Evolutionary conservation across 257 asterid genomes (phyloP).

Genomic region (Solanum microdontum): DNA sequence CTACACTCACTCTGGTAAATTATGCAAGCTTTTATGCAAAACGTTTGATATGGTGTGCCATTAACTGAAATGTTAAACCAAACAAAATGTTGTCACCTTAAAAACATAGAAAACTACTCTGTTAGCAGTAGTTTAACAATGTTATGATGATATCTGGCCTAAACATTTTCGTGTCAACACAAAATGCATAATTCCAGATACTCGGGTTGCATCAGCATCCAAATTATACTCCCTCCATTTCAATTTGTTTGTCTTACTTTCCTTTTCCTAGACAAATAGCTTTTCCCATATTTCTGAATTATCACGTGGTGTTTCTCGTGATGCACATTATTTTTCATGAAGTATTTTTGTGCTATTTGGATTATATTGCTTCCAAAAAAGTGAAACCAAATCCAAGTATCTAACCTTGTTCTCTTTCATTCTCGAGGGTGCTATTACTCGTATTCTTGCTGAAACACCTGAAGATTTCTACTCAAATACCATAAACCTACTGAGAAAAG

Average conservation of each 20-base stretch:
- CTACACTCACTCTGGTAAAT: constrained; percentile 40
- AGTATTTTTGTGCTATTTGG: background rate
- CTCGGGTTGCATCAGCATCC: background rate
- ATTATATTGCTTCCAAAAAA: background rate
- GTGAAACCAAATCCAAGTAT: background rate
- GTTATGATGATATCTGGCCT: background rate
- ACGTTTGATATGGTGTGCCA: background rate
- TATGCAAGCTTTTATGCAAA: background rate
- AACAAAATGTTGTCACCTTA: background rate
- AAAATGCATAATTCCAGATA: background rate
- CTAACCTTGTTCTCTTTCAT: background rate
- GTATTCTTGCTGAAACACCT: constrained; percentile 40
- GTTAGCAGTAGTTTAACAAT: background rate
- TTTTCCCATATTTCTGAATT: background rate
- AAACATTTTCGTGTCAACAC: background rate
- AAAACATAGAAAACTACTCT: background rate
- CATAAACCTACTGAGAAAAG: constrained; percentile 35
- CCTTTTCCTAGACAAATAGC: background rate
- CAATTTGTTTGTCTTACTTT: background rate
- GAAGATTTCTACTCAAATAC: constrained; percentile 32
- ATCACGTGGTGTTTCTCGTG: background rate
- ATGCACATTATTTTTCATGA: background rate
- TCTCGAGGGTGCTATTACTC: constrained; percentile 54
- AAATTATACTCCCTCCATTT: background rate
- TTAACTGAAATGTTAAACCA: background rate